Percentiles rank a stretch among this genome's conserved stretches.
These are phyloP conservation scores for Thymus quinquecostatus DNA, from an alignment of 257 asterid genomes.

Conservation along the genomic window DNA sequence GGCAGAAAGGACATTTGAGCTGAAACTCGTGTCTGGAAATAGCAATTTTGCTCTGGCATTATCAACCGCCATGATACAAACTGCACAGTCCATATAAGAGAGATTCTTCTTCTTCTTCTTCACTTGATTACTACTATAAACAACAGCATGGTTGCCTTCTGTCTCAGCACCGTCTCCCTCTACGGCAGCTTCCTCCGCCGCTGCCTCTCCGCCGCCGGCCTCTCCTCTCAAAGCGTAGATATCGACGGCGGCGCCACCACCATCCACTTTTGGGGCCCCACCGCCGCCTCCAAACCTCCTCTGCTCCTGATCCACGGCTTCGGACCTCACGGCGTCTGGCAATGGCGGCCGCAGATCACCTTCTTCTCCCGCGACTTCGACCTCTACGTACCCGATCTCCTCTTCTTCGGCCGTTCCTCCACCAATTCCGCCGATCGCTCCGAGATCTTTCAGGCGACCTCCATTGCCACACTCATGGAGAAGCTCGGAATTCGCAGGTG, in stretches of 20 bases:
- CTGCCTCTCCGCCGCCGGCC: constrained; percentile 64
- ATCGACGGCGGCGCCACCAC: constrained; percentile 63
- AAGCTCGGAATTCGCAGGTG: constrained; percentile 50
- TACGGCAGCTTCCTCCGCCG: constrained; percentile 70
- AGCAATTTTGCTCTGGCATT: not conserved
- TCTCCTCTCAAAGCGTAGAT: constrained; percentile 51
- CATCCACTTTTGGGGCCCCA: constrained; percentile 75
- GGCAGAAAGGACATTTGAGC: not conserved
- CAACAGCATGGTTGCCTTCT: constrained; percentile 43
- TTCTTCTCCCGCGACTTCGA: constrained; percentile 53
- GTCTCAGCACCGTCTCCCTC: constrained; percentile 65
- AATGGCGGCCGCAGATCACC: constrained; percentile 69
- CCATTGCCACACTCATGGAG: constrained; percentile 55
- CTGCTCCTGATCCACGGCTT: constrained; percentile 80
- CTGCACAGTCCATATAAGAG: not conserved
- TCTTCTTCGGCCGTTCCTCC: constrained; percentile 71
- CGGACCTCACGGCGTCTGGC: constrained; percentile 85
- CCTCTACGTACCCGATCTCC: constrained; percentile 71
- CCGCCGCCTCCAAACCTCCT: constrained; percentile 50
- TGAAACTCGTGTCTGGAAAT: not conserved
- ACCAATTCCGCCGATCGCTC: constrained; percentile 60
- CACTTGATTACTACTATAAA: not conserved
- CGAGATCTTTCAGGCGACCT: constrained; percentile 74
- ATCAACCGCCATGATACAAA: not conserved
- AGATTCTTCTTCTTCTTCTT: not conserved